A percentile compares a stretch with the other conserved stretches of the same genome.
These are phyloP conservation scores for Metschnikowia reukaufii DNA, from an alignment of 805 yeast genomes.

Conservation along the genomic window DNA sequence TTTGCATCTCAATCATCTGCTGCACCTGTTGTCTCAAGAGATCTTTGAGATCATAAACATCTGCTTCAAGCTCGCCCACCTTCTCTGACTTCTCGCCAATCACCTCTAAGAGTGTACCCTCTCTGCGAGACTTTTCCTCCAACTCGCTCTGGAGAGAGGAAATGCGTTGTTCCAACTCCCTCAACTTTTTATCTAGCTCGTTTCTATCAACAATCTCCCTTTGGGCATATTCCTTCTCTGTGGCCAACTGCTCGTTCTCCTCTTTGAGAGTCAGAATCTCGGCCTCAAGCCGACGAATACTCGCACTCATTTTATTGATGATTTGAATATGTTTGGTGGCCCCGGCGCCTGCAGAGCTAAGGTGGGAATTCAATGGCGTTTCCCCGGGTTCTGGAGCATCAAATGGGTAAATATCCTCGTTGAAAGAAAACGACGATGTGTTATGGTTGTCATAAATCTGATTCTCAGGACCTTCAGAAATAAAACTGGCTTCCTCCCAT, in stretches of 20 bases:
- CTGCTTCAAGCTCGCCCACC: slow-evolving; percentile 83
- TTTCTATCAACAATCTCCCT: slow-evolving; percentile 57
- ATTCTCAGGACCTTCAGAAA: slow-evolving; percentile 3
- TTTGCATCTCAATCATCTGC: slow-evolving; percentile 51
- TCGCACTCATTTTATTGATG: slow-evolving; percentile 71
- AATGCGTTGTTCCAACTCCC: slow-evolving; percentile 30
- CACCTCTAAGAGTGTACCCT: slow-evolving; percentile 61
- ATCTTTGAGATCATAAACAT: slow-evolving; percentile 85
- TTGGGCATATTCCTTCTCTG: slow-evolving; percentile 66
- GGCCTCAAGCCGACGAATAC: slow-evolving; percentile 74
- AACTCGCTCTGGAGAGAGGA: slow-evolving; percentile 29
- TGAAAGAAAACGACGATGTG: slow-evolving; percentile 35
- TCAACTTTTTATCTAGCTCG: slow-evolving; percentile 29
- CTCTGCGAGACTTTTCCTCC: slow-evolving; percentile 37
- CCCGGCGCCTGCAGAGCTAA: slow-evolving; percentile 13
- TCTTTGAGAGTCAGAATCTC: slow-evolving; percentile 68
- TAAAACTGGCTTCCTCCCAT: slow-evolving; percentile 20
- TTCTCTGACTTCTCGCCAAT: slow-evolving; percentile 87
- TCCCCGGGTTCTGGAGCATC: slow-evolving; percentile 16
- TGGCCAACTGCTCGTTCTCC: slow-evolving; percentile 52
- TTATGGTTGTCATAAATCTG: slow-evolving; percentile 8
- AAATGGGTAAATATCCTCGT: slow-evolving; percentile 30
- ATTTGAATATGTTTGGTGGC: slow-evolving; percentile 51
- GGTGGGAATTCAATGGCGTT: slow-evolving; percentile 8
- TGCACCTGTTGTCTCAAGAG: slow-evolving; percentile 81